Conservation (phyloP, 768 basidiomycete species). For the Kwoniella bestiolae region DNA sequence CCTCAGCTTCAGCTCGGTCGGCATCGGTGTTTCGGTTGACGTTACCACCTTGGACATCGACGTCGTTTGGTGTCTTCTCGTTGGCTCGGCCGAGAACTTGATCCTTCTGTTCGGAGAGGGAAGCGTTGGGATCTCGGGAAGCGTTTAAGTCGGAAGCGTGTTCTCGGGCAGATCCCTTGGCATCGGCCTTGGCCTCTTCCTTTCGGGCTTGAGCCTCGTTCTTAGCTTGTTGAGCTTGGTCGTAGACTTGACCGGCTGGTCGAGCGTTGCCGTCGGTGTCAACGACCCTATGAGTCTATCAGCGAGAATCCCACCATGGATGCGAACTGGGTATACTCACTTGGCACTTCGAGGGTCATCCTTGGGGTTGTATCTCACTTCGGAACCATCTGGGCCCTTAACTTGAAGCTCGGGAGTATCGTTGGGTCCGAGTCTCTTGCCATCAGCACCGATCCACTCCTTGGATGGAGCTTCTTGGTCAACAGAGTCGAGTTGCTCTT, state of each 20-base stretch:
- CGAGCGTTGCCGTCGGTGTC: conserved; percentile 57
- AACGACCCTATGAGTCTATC: conserved; percentile 38
- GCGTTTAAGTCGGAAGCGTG: conserved; percentile 51
- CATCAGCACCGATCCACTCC: conserved; percentile 65
- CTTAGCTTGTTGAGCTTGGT: conserved; percentile 55
- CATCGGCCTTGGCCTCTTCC: conserved; percentile 35
- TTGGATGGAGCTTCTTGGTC: conserved; percentile 72
- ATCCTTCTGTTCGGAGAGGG: conserved; percentile 45
- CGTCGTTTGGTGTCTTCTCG: conserved; percentile 46
- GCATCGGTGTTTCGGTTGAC: conserved; percentile 35
- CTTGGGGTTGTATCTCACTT: conserved; percentile 63
- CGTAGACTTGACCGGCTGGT: conserved; percentile 48
- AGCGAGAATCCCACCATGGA: not conserved
- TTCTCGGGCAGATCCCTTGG: conserved; percentile 46
- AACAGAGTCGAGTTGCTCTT: conserved; percentile 67
- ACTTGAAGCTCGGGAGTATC: conserved; percentile 63
- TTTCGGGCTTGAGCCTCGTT: conserved; percentile 49
- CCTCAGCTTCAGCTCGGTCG: conserved; percentile 36
- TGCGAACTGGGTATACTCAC: conserved; percentile 19
- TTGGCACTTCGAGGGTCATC: conserved; percentile 60
- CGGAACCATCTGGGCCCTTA: conserved; percentile 61
- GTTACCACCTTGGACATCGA: conserved; percentile 34
- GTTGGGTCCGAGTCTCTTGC: conserved; percentile 59
- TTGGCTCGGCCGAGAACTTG: conserved; percentile 50
- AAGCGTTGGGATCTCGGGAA: conserved; percentile 54